phyloP scores from a whole-genome alignment of 768 basidiomycete genomes.

The Tulasnella sp. region DNA sequence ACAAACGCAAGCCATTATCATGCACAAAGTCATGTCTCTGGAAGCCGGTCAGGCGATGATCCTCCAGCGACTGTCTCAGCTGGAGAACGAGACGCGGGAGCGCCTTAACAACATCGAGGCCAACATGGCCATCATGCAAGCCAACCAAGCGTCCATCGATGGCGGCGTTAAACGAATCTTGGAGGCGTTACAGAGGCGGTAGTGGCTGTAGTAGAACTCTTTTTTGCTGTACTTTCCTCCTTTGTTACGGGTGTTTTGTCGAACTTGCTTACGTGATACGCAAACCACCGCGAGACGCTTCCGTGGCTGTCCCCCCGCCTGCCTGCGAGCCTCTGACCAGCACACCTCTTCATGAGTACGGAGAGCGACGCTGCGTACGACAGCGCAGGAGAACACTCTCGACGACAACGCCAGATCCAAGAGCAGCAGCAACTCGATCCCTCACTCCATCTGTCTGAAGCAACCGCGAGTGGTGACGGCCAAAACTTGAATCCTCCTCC shows the following conservation, averaged over 20 bases:
- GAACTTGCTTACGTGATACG: not conserved
- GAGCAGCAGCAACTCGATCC: constrained; percentile 15
- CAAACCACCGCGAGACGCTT: not conserved
- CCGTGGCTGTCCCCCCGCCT: constrained; percentile 6
- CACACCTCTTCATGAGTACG: not conserved
- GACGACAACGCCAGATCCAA: constrained; percentile 18
- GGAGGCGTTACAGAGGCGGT: constrained; percentile 3
- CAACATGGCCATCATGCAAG: constrained; percentile 11
- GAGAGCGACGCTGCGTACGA: constrained; percentile 11
- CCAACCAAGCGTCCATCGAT: constrained; percentile 1
- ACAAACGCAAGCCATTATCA: constrained; percentile 1
- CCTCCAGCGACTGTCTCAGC: not conserved
- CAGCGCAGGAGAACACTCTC: constrained; percentile 13
- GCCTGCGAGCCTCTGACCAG: not conserved
- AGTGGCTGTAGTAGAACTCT: not conserved
- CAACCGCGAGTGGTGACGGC: not conserved
- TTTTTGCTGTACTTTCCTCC: not conserved
- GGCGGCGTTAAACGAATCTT: not conserved
- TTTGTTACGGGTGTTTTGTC: not conserved
- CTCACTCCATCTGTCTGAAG: not conserved
- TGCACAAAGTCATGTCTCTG: constrained; percentile 8
- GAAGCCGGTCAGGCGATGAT: constrained; percentile 1
- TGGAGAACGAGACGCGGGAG: constrained; percentile 1
- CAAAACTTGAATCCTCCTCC: constrained; percentile 22
- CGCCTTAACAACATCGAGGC: constrained; percentile 4